Percentiles rank a stretch among this genome's conserved stretches.
phyloP scores from a whole-genome alignment of 2,329 filamentous ascomycete species.

The Aspergillus aculeatus region DNA sequence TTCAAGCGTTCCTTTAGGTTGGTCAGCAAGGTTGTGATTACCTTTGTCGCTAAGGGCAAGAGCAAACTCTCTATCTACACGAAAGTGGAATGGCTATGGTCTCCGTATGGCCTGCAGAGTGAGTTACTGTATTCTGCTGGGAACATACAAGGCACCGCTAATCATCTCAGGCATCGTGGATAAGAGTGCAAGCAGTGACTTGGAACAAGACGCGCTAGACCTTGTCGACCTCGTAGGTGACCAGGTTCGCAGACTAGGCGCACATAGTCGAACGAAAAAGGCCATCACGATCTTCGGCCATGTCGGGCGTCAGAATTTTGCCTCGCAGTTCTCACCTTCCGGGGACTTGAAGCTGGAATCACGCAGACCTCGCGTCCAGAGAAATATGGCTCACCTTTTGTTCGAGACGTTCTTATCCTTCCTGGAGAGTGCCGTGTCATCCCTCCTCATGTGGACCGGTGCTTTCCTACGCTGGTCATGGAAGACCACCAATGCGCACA shows the following conservation, averaged over 20 bases:
- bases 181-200: slow-evolving; percentile 69
- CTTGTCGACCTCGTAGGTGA: slow-evolving; percentile 51
- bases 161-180: slow-evolving; percentile 51
- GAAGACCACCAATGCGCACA: slow-evolving; percentile 69
- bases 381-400: slow-evolving; percentile 66
- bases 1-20: slow-evolving; percentile 75
- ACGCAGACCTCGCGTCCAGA: slow-evolving; percentile 59
- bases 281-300: slow-evolving; percentile 51
- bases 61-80: slow-evolving; percentile 88
- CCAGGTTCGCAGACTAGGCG: slow-evolving; percentile 48
- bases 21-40: slow-evolving; percentile 89
- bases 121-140: slow-evolving; percentile 18
- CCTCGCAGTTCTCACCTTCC: slow-evolving; percentile 39
- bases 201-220: slow-evolving; percentile 50
- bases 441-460: slow-evolving; percentile 74
- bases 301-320: slow-evolving; percentile 45
- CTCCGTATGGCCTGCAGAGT: slow-evolving; percentile 53
- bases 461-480: slow-evolving; percentile 64
- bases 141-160: background rate
- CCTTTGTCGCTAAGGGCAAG: slow-evolving; percentile 85
- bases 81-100: slow-evolving; percentile 79
- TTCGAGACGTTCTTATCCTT: slow-evolving; percentile 72
- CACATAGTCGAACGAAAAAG: slow-evolving; percentile 49
- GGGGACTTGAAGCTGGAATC: slow-evolving; percentile 35
- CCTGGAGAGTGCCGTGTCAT: slow-evolving; percentile 70